Conservation (phyloP, 345 rosid genomes). For the Salix udensis region DNA sequence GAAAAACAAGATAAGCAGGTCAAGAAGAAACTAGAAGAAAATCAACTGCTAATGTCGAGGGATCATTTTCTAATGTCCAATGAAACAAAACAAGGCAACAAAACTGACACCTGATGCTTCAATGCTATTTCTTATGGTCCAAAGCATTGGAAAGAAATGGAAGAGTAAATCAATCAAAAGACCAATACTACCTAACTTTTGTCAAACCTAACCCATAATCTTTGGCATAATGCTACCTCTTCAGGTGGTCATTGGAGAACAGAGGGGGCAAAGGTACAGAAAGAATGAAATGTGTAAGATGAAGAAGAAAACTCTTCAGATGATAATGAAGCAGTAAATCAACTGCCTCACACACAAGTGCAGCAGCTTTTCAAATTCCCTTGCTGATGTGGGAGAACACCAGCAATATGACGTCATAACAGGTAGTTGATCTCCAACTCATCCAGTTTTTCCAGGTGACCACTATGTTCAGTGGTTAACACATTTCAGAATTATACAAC, state of each 20-base stretch:
- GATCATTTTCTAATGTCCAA: neutral
- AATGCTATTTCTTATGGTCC: neutral
- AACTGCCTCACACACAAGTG: neutral
- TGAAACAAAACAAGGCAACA: neutral
- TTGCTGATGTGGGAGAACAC: neutral
- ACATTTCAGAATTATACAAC: neutral
- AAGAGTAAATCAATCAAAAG: neutral
- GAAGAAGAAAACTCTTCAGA: neutral
- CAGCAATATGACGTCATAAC: neutral
- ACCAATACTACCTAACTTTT: neutral
- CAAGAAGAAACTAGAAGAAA: constrained; percentile 7
- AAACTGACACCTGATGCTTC: neutral
- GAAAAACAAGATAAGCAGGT: neutral
- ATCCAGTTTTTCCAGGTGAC: neutral
- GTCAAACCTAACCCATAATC: neutral
- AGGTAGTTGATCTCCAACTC: neutral
- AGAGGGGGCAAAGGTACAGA: neutral
- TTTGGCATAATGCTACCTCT: neutral
- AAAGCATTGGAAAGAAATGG: neutral
- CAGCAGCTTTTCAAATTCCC: neutral
- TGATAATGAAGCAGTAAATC: constrained; percentile 1
- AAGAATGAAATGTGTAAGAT: neutral
- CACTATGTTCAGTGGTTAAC: neutral
- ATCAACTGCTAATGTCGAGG: neutral
- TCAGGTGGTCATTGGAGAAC: neutral